Evolutionary conservation across 371 early-diverging fungal species (phyloP), one percentile per base, ranked within the genome.

Genomic region (Dichotomocladium elegans): DNA sequence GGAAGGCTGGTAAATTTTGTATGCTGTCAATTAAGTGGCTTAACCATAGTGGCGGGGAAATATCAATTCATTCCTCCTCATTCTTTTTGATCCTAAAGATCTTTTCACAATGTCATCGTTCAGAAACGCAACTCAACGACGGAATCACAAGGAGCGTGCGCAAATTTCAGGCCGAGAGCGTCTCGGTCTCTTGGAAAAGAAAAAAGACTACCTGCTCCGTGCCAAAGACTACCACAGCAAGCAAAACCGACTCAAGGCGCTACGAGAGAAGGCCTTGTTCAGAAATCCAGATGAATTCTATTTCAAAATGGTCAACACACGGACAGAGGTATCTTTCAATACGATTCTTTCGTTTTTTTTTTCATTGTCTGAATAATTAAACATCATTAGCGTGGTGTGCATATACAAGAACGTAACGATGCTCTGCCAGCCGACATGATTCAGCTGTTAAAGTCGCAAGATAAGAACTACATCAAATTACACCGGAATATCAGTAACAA

Each of bases 271-370:
- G 68, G 98, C 98, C 3, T 67, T 83, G 27, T 77, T 83, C 53
- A 76, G 89, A 55, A 98, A 98, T 80, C 93, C 92, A 6, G 98
- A 98, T 73, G 98, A 98, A 78, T 98, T 98, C 68, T 96, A 97
- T 79, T 94, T 91, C 68, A 92, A 87, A 66, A 98, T 98, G 98
- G 82, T 95, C 70, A 89, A 87, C 52, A 58, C 85, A 21, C 80
- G 85, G 54, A 90, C 92, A 31, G 87, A 86, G 67, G 81, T 74
- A 72, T 1, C 3, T 3, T 3, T 28, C 4, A 17, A 26, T 11
- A 49, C 19, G 24, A 49, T 12, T 5, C 30, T 43, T 17, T 5
- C 19, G 12, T 19, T 11, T 30, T 22, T 19, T 1, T 21, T 6
- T n/a, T 22, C 1, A 6, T 22, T 24, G 43, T 22, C 22, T 22